Evolutionary conservation across 495 filamentous ascomycete genomes (phyloP).

Genomic region (Hypoxylon subgilvum): DNA sequence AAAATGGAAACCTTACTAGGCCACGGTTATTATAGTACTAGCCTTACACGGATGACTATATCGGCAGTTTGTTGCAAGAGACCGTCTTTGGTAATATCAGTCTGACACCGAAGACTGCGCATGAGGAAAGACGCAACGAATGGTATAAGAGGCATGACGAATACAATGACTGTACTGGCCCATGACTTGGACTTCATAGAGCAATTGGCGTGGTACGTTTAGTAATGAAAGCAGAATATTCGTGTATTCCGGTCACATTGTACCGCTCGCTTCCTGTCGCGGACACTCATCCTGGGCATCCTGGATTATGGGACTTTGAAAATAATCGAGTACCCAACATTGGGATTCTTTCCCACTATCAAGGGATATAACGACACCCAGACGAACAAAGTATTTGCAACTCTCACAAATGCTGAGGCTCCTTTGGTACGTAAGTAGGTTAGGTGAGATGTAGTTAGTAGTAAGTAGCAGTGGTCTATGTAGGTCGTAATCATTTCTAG

Average conservation of each 20-base stretch:
- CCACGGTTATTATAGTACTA: neutral
- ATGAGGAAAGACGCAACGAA: conserved; percentile 23
- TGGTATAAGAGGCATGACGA: conserved; percentile 17
- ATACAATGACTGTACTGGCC: conserved; percentile 19
- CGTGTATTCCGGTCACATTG: too few species aligned
- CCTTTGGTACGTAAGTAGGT: too few species aligned
- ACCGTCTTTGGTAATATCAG: neutral
- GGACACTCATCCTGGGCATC: too few species aligned
- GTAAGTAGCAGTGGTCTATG: too few species aligned
- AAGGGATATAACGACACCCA: too few species aligned
- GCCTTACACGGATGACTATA: neutral
- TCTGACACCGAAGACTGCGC: conserved; percentile 3
- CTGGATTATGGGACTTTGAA: too few species aligned
- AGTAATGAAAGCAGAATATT: conserved; percentile 33
- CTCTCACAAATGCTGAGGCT: too few species aligned
- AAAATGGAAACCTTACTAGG: neutral
- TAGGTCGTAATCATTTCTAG: neutral
- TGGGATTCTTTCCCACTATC: too few species aligned
- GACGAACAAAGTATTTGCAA: too few species aligned
- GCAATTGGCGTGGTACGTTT: conserved; percentile 26
- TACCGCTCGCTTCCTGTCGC: too few species aligned
- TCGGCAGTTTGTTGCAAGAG: neutral
- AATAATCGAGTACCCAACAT: too few species aligned
- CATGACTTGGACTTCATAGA: conserved; percentile 26
- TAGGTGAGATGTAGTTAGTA: too few species aligned